Percentiles rank a stretch among this genome's conserved stretches.
Evolutionary conservation across 495 filamentous ascomycete genomes (phyloP).

Genomic region (Parmelia sp.): DNA sequence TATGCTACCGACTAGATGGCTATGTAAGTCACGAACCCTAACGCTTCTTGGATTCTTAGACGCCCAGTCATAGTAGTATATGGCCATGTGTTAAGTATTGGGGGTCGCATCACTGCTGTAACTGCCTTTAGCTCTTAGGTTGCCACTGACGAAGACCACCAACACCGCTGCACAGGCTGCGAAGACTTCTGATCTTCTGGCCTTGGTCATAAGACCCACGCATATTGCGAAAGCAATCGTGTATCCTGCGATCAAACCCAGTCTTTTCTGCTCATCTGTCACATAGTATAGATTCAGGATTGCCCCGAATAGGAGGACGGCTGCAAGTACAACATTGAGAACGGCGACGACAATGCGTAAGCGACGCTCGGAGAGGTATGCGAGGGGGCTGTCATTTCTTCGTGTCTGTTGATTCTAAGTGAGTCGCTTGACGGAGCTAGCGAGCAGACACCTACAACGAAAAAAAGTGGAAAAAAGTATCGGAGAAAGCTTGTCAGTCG

Average conservation of each 20-base stretch:
- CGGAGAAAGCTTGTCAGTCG: slow-evolving; percentile 15
- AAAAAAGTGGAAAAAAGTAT: slow-evolving; percentile 14
- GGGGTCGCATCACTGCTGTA: background rate
- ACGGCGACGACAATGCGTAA: slow-evolving; percentile 7
- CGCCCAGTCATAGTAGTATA: too few relatives aligned
- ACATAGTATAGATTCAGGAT: slow-evolving; percentile 26
- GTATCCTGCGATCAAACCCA: slow-evolving; percentile 30
- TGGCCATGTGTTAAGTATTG: background rate
- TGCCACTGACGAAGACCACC: slow-evolving; percentile 21
- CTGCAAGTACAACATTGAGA: slow-evolving; percentile 23
- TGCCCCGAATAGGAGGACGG: slow-evolving; percentile 27
- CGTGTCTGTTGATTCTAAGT: background rate
- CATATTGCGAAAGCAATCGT: slow-evolving; percentile 27
- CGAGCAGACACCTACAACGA: background rate
- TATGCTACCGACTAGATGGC: background rate
- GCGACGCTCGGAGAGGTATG: slow-evolving; percentile 7
- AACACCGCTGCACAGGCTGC: slow-evolving; percentile 25
- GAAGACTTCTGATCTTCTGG: slow-evolving; percentile 28
- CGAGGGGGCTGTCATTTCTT: background rate
- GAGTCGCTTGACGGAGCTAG: background rate
- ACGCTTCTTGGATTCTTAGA: too few relatives aligned
- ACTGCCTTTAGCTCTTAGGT: background rate
- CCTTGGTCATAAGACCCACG: slow-evolving; percentile 29
- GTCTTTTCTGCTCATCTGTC: slow-evolving; percentile 13
- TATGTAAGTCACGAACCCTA: too few relatives aligned